Evolutionary conservation across 495 filamentous ascomycete genomes (phyloP), one percentile per base, ranked within the genome.

Genomic region (Niebla homalea): DNA sequence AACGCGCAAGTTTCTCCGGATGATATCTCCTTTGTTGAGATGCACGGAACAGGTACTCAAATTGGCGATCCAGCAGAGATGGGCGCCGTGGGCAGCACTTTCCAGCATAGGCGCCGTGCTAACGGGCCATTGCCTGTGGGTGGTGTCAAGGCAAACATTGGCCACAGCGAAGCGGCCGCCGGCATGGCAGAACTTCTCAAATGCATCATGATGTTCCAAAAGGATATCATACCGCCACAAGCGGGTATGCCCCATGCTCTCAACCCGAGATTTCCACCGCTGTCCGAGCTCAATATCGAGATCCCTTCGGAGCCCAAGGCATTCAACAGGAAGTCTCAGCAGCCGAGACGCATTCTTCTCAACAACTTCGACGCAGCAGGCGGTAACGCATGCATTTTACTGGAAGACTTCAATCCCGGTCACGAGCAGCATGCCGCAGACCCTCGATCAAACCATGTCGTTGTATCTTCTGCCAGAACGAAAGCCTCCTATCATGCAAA

Each of bases 71-170:
- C 32, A 0, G 49, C 47, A 1, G 67, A 74, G 43, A 59, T 62
- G 36, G 3, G 40, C 2, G 62, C 66, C 3, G 59, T 71, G 8
- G 40, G 38, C 1, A 52, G 61, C 3, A 51, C 66, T 5, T 67
- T 67, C 20, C 48, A 63, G 1, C 29, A 7, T 11, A 26, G 38
- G 7, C 48, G 47, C 19, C 55, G 39, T 15, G 38, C 32, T 12
- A 46, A 77, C 76, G 74, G 84, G 48, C 75, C 81, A 4, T 70
- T 89, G 0, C 74, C 77, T 56, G 67, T 89, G 0, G 85, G 84
- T 19, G 75, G 84, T 0, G 73, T 83, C 48, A 88, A 88, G 58
- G 78, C 85, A 1, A 72, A 72, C 47, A 46, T 70, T 32, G 69
- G 70, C 0, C 69, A 73, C 48, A 57, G 64, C 1, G 69, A 70